Percentiles rank a stretch among this genome's conserved stretches.
Conservation (phyloP, 2,329 filamentous ascomycete species). For the Alternaria longipes region DNA sequence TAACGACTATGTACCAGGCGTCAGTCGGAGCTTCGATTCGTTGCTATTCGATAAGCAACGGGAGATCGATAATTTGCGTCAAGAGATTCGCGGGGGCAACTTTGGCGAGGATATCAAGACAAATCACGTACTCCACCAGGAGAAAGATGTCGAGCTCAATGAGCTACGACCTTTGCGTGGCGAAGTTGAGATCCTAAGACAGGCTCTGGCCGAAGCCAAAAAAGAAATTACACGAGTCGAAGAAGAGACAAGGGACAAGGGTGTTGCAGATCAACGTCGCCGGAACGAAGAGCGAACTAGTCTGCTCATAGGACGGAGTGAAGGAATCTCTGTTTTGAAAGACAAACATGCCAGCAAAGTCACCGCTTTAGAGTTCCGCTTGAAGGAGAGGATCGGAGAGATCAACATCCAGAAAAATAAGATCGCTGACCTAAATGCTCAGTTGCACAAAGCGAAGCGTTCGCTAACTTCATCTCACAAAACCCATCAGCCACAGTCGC, state of each 20-base stretch:
- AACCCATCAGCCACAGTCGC: neutral
- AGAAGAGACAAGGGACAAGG: conserved; percentile 3
- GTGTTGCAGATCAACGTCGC: conserved; percentile 3
- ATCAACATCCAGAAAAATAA: neutral
- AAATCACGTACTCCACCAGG: neutral
- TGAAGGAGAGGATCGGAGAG: neutral
- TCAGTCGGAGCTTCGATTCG: neutral
- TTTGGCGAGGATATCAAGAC: neutral
- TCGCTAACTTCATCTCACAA: neutral
- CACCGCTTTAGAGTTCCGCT: neutral
- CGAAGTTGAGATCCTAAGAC: neutral
- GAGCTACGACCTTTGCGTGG: neutral
- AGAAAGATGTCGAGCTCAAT: conserved; percentile 3
- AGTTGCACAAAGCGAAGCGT: neutral
- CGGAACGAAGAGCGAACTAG: neutral
- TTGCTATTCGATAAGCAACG: neutral
- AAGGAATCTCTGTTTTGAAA: neutral
- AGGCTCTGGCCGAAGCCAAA: neutral
- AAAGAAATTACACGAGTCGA: neutral
- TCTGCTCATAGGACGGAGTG: neutral
- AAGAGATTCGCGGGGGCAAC: neutral
- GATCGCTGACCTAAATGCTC: neutral
- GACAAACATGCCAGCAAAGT: neutral
- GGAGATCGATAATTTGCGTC: neutral
- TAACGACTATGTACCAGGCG: neutral